phyloP scores from a whole-genome alignment of 139 green algal species.

The Chlorella sp. region DNA sequence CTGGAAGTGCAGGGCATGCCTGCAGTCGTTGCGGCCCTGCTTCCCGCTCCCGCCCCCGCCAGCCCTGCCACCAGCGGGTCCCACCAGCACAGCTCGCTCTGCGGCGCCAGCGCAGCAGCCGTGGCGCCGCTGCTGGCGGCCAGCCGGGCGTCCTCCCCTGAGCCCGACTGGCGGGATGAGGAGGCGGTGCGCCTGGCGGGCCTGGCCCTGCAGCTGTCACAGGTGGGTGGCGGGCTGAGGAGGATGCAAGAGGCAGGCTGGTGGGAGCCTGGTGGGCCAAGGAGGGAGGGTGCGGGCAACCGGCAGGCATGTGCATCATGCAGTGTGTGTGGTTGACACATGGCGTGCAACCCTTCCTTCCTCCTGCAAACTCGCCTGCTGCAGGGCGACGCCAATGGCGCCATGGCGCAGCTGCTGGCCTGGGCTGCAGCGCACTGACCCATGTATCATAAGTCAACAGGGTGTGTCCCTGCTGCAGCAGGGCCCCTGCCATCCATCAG shows the following conservation, averaged over 20 bases:
- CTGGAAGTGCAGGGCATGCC: too few relatives aligned
- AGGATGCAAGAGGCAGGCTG: background rate
- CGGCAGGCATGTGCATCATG: background rate
- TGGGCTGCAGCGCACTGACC: background rate
- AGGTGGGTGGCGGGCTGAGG: background rate
- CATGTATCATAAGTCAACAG: too few relatives aligned
- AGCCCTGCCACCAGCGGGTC: background rate
- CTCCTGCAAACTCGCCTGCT: too few relatives aligned
- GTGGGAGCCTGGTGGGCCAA: too few relatives aligned
- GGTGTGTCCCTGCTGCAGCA: too few relatives aligned
- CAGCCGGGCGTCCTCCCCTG: background rate
- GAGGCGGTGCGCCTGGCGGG: conserved; percentile 8
- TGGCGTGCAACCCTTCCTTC: too few relatives aligned
- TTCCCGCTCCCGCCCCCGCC: background rate
- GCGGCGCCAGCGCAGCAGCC: background rate
- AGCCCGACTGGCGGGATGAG: background rate
- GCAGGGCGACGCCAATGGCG: conserved; percentile 5
- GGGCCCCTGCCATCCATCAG: too few relatives aligned
- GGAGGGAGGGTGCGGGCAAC: background rate
- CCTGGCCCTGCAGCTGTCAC: conserved; percentile 19
- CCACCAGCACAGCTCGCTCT: background rate
- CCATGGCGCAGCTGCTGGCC: background rate
- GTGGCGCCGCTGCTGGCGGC: background rate
- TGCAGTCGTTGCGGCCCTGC: too few relatives aligned
- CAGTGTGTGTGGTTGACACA: too few relatives aligned